phyloP scores from a whole-genome alignment of 169 alveolate species.

The Plasmodium ovale region DNA sequence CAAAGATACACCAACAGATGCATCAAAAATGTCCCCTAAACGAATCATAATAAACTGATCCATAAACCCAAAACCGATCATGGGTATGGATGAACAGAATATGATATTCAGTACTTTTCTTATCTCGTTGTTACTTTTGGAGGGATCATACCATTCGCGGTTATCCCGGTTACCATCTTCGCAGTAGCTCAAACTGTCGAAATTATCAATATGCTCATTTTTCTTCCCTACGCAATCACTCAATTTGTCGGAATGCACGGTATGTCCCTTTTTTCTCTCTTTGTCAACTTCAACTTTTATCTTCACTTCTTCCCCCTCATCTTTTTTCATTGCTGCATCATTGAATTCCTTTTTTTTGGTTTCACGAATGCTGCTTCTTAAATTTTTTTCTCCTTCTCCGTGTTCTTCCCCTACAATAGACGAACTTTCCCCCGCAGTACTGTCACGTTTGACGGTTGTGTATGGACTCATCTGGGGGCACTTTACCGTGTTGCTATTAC shows the following conservation, averaged over 20 bases:
- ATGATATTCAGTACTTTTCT: slow-evolving; percentile 48
- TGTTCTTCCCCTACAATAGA: neutral
- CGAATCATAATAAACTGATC: slow-evolving; percentile 72
- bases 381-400: neutral
- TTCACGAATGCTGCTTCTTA: too few species aligned
- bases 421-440: neutral
- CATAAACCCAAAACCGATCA: slow-evolving; percentile 72
- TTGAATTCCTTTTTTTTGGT: too few species aligned
- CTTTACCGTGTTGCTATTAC: neutral
- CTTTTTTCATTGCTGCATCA: neutral
- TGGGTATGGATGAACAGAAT: slow-evolving; percentile 72
- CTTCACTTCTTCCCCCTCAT: neutral
- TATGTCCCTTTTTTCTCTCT: neutral
- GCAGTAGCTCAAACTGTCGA: too few species aligned
- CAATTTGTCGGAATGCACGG: too few species aligned
- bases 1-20: slow-evolving; percentile 64
- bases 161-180: too few species aligned
- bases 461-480: neutral
- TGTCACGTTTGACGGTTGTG: neutral
- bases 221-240: too few species aligned
- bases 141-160: too few species aligned
- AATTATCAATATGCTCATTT: neutral
- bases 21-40: slow-evolving; percentile 73
- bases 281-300: neutral
- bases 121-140: slow-evolving; percentile 44